Percentiles rank a stretch among this genome's conserved stretches.
These are phyloP conservation scores for Grosmannia penicillata DNA, from an alignment of 2,329 filamentous ascomycete genomes.

Conservation along the genomic window DNA sequence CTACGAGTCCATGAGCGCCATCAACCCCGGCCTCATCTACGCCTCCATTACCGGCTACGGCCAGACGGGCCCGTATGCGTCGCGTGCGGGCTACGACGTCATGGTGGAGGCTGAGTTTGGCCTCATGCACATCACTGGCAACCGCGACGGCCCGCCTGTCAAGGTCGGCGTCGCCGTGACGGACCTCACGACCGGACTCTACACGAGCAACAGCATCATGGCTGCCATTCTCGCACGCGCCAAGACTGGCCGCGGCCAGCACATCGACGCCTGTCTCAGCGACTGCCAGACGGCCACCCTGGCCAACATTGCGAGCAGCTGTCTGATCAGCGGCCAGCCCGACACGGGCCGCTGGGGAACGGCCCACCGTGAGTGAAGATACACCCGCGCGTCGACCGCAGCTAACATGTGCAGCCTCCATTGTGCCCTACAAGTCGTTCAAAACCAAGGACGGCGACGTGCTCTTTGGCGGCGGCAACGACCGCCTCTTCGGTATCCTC, in stretches of 20 bases:
- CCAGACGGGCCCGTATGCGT: constrained; percentile 80
- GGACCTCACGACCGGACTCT: constrained; percentile 86
- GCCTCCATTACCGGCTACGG: constrained; percentile 96
- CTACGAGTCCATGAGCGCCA: constrained; percentile 61
- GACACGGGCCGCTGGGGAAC: constrained; percentile 92
- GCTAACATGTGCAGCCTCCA: constrained; percentile 49
- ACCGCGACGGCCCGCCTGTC: constrained; percentile 74
- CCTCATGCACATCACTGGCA: constrained; percentile 94
- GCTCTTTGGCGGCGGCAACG: constrained; percentile 58
- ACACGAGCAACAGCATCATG: constrained; percentile 92
- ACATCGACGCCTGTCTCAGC: constrained; percentile 80
- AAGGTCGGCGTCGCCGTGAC: constrained; percentile 97
- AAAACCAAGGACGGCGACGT: constrained; percentile 57
- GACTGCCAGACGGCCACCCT: constrained; percentile 92
- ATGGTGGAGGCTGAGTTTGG: constrained; percentile 99
- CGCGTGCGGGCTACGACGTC: constrained; percentile 88
- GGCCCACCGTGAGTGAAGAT: constrained; percentile 74
- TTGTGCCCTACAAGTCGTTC: constrained; percentile 88
- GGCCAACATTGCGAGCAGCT: constrained; percentile 89
- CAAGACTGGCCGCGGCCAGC: constrained; percentile 68
- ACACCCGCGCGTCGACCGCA: no score
- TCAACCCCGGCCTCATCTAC: constrained; percentile 83
- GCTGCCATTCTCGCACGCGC: constrained; percentile 69
- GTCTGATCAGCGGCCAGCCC: constrained; percentile 71
- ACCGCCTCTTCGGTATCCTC: constrained; percentile 51